Percentiles rank a stretch among this genome's conserved stretches.
Conservation (phyloP, 1,284 basidiomycete species). For the Apiotrichum montevideense region DNA sequence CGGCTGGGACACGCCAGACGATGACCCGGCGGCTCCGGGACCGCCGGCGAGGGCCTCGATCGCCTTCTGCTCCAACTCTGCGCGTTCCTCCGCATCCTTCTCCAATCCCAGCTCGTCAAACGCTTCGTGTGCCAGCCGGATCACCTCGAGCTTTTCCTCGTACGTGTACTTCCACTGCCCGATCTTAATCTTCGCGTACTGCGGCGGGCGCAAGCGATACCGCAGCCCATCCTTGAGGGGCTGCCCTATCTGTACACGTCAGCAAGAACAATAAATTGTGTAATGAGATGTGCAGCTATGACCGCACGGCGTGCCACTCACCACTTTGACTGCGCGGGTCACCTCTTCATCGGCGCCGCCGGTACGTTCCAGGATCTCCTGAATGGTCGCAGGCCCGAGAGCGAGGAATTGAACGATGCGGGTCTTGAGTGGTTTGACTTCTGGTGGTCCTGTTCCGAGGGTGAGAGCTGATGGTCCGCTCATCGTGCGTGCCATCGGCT, state of each 20-base stretch:
- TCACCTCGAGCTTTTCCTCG: slow-evolving; percentile 31
- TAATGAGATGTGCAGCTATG: no score
- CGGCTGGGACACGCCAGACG: background rate
- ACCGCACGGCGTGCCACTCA: slow-evolving; percentile 17
- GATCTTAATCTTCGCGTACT: slow-evolving; percentile 44
- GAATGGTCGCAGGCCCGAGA: slow-evolving; percentile 27
- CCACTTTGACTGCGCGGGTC: slow-evolving; percentile 37
- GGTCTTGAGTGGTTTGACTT: slow-evolving; percentile 40
- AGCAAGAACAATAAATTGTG: background rate
- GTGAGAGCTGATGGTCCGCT: slow-evolving; percentile 13
- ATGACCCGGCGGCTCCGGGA: background rate
- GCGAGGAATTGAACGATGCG: slow-evolving; percentile 41
- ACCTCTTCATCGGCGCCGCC: slow-evolving; percentile 35
- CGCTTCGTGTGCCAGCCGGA: slow-evolving; percentile 30
- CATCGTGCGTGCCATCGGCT: slow-evolving; percentile 10
- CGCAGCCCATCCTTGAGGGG: background rate
- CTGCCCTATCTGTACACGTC: slow-evolving; percentile 6
- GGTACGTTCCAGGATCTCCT: slow-evolving; percentile 27
- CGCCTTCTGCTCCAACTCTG: slow-evolving; percentile 33
- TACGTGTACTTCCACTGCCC: slow-evolving; percentile 32
- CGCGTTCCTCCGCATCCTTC: slow-evolving; percentile 33
- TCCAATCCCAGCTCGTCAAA: slow-evolving; percentile 37
- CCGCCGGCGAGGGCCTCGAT: slow-evolving; percentile 17
- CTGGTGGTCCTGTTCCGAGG: background rate
- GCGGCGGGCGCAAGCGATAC: slow-evolving; percentile 30